Base-by-base conservation (phyloP, 2,329 filamentous ascomycete genomes). In the Alternaria consortialis region DNA sequence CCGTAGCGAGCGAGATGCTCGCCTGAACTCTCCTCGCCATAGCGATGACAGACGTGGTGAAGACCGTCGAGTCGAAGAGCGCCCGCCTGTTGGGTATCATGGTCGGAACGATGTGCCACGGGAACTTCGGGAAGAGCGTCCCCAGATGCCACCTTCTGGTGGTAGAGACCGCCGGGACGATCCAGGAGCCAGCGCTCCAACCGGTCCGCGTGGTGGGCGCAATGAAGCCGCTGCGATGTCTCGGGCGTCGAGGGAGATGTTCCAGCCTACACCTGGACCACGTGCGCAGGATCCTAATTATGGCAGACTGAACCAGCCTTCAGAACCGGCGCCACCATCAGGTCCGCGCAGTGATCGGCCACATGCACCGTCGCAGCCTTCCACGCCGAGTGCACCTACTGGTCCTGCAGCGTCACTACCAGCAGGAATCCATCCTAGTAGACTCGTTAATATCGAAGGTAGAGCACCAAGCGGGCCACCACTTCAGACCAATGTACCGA, bases 361-460 rank as follows among this genome's bases (percentile, higher is more conserved):
- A 8, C 70, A 74, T 37, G 36, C 64, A 46, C 70, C 67, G 46
- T 65, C 62, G 13, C 71, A 74, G 43, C 66, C 71, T 29, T 62
- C 75, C 20, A 65, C 71, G 39, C 61, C 75, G 23, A 73, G 75
- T 12, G 71, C 79, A 15, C 75, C 79, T 40, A 72, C 78, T 7
- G 72, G 71, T 8, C 70, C 71, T 25, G 56, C 75, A 31, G 52
- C 72, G 11, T 65, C 74, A 42, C 80, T 83, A 36, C 73, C 78
- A 15, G 74, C 78, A 23, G 84, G 84, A 32, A 81, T 87, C 46
- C 85, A 87, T 69, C 85, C 85, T 11, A 85, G 86, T 67, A 81
- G 85, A 37, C 73, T 86, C 46, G 82, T 80, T 40, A 79, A 81
- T 37, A 69, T 77, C 83, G 34, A 78, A 79, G 48, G 62, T 53